Conservation (phyloP, 2,329 filamentous ascomycete species). For the Verruconis gallopava region DNA sequence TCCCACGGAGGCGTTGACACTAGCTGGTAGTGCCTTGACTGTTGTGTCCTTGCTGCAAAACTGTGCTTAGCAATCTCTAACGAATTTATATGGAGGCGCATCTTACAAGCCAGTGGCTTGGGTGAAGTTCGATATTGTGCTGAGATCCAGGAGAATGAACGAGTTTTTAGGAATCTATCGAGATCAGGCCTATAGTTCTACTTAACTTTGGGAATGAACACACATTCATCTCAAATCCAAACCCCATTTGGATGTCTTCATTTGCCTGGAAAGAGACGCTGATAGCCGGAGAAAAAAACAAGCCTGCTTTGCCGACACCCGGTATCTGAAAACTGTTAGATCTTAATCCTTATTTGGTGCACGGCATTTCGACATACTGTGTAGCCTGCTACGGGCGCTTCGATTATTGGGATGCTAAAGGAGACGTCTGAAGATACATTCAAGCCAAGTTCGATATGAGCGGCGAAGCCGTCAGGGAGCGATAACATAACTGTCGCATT, state of each 20-base stretch:
- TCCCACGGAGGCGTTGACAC: background rate
- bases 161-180: background rate
- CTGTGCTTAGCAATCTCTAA: background rate
- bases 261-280: background rate
- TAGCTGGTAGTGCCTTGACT: background rate
- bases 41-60: background rate
- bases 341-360: background rate
- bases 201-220: background rate
- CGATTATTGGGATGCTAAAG: background rate
- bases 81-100: background rate
- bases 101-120: background rate
- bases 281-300: background rate
- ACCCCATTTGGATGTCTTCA: background rate
- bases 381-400: background rate
- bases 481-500: background rate
- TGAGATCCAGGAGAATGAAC: background rate
- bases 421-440: background rate
- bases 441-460: background rate
- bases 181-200: background rate
- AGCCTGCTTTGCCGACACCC: background rate
- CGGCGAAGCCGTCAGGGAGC: background rate
- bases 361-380: background rate
- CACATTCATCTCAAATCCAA: background rate
- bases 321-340: background rate
- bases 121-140: background rate